Conservation (phyloP, 345 rosid genomes). For the Citrus unshiu region DNA sequence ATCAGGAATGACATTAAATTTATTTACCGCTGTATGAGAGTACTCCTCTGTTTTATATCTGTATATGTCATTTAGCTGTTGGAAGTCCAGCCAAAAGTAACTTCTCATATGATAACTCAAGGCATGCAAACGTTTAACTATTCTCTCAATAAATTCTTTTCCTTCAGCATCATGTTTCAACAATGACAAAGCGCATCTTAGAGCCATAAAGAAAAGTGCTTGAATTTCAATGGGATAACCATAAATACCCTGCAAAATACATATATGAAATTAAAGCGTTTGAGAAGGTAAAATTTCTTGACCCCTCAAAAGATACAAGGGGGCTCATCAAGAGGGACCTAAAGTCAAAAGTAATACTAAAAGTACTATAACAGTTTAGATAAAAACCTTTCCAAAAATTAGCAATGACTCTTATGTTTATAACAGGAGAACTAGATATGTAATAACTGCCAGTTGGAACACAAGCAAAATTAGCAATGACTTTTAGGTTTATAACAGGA, state of each 20-base stretch:
- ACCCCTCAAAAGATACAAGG: not conserved
- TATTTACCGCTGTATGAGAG: constrained; percentile 64
- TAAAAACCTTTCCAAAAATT: not conserved
- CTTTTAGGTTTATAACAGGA: not conserved
- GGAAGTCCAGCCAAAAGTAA: constrained; percentile 65
- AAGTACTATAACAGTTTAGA: not conserved
- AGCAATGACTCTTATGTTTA: not conserved
- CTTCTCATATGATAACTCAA: constrained; percentile 56
- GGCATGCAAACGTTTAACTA: constrained; percentile 57
- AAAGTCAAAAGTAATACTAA: not conserved
- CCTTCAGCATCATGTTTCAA: constrained; percentile 64
- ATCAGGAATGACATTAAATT: constrained; percentile 60
- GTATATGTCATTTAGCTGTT: constrained; percentile 59
- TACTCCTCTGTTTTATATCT: constrained; percentile 61
- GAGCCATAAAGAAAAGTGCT: constrained; percentile 72
- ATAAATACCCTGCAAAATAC: constrained; percentile 56
- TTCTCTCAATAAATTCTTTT: constrained; percentile 51
- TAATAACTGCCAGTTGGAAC: not conserved
- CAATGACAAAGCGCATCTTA: constrained; percentile 57
- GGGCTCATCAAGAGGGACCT: not conserved
- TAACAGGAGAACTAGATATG: not conserved
- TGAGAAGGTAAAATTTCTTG: not conserved
- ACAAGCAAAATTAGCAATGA: not conserved
- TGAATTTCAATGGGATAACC: constrained; percentile 85
- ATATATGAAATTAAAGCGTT: not conserved